A percentile compares a stretch with the other conserved stretches of the same genome.
Conservation (phyloP, 352 stramenopile species). For the Phytophthora litchii region DNA sequence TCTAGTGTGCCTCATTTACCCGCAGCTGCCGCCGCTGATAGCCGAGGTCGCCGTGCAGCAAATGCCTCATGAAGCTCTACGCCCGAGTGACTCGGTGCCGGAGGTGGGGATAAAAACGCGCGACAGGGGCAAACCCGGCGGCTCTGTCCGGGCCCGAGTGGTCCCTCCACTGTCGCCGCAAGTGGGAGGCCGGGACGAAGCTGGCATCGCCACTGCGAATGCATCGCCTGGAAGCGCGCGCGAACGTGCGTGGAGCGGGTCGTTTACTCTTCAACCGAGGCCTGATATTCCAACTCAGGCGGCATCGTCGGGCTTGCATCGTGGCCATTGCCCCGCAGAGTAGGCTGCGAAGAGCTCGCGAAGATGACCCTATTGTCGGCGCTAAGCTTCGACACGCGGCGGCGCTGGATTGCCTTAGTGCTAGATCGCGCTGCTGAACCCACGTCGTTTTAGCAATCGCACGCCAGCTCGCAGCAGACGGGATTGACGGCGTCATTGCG, state of each 20-base stretch:
- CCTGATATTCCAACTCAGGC: slow-evolving; percentile 37
- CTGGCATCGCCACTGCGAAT: not conserved
- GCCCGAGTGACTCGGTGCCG: not conserved
- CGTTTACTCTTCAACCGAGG: slow-evolving; percentile 29
- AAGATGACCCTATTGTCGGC: slow-evolving; percentile 5
- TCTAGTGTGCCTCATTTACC: slow-evolving; percentile 7
- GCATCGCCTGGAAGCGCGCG: slow-evolving; percentile 13
- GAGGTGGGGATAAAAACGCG: slow-evolving; percentile 13
- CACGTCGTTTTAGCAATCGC: slow-evolving; percentile 35
- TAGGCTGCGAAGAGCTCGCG: slow-evolving; percentile 23
- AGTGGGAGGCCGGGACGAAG: slow-evolving; percentile 5
- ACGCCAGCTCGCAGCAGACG: slow-evolving; percentile 15
- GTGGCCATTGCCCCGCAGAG: slow-evolving; percentile 4
- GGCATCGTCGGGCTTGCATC: not conserved
- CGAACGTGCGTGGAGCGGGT: slow-evolving; percentile 21
- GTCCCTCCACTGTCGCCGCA: slow-evolving; percentile 29
- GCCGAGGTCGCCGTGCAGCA: not conserved
- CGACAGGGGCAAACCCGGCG: slow-evolving; percentile 12
- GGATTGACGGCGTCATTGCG: slow-evolving; percentile 4
- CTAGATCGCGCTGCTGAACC: slow-evolving; percentile 19
- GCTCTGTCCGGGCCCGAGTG: slow-evolving; percentile 20
- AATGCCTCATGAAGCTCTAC: not conserved
- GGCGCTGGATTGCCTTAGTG: slow-evolving; percentile 1
- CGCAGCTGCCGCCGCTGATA: slow-evolving; percentile 14
- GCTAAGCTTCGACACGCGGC: slow-evolving; percentile 16